Base-by-base conservation (phyloP, 495 filamentous ascomycete species). In the Aspergillus kassunensis region DNA sequence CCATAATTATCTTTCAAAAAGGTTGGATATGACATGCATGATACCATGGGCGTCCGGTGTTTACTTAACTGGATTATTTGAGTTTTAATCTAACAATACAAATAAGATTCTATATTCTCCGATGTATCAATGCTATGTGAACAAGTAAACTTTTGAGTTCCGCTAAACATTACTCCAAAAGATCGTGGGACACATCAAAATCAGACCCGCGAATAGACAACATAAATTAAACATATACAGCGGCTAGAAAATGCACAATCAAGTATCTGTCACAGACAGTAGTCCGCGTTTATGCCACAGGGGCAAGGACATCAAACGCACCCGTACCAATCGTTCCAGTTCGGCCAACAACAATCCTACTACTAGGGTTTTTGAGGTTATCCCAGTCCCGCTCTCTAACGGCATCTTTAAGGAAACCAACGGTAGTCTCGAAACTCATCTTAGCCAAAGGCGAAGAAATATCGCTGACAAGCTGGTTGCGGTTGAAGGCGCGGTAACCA, bases 361-460 rank as follows among this genome's bases (percentile, higher is more conserved):
- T 84, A 67, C 87, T 91, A 4, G 93, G 95, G 57, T 83, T 89
- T 51, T 78, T 85, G 46, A 99, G 77, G 61, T 88, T 86, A 70
- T 99, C 93, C 76, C 83, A 87, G 66, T 96, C 93, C 44, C 87
- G 81, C 59, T 96, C 90, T 35, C 92, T 67, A 15, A 95, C 89
- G 21, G 92, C 91, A 57, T 96, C 92, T 65, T 85, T 88, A 66
- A 97, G 77, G 73, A 95, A 97, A 2, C 86, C 87, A 29, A 96
- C 80, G 18, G 93, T 97, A 6, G 93, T 97, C 78, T 99, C 91
- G 75, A 97, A 97, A 68, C 89, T 95, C 90, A 96, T 96, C 79
- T 97, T 96, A 69, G 91, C 86, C 55, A 97, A 90, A 1, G 93
- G 91, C 45, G 86, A 91, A 13, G 89, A 83, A 61, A 85, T 87